A percentile compares a stretch with the other conserved stretches of the same genome.
Evolutionary conservation across 176 grass and related monocot genomes (phyloP).

Genomic region (Bromus sterilis): DNA sequence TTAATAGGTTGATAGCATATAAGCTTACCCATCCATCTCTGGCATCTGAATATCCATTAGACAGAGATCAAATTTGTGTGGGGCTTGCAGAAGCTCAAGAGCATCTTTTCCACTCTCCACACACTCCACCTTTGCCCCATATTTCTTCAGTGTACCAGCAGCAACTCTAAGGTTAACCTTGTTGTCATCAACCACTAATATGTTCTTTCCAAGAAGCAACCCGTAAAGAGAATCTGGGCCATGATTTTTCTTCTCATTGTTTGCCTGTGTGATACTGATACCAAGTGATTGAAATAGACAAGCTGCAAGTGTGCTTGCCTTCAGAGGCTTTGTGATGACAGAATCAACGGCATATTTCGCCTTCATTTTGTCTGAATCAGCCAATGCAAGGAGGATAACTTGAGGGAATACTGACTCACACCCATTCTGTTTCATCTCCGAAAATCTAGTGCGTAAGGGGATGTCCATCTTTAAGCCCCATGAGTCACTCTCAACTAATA

Average conservation of each 20-base stretch:
- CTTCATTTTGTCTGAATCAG: slow-evolving; percentile 42
- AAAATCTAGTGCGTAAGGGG: slow-evolving; percentile 44
- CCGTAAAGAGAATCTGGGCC: slow-evolving; percentile 43
- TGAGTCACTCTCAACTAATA: slow-evolving; percentile 83
- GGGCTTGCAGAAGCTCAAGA: slow-evolving; percentile 66
- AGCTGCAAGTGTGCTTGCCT: slow-evolving; percentile 72
- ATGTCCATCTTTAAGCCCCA: slow-evolving; percentile 41
- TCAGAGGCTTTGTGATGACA: slow-evolving; percentile 79
- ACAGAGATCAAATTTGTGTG: slow-evolving; percentile 88
- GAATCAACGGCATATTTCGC: slow-evolving; percentile 46
- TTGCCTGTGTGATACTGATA: slow-evolving; percentile 54
- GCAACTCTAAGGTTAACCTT: slow-evolving; percentile 95
- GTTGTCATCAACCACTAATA: slow-evolving; percentile 98
- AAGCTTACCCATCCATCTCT: slow-evolving; percentile 96
- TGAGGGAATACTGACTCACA: slow-evolving; percentile 20
- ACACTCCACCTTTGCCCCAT: slow-evolving; percentile 77
- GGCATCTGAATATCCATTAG: slow-evolving; percentile 99
- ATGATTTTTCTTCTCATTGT: slow-evolving; percentile 46
- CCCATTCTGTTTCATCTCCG: slow-evolving; percentile 45
- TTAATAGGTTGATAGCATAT: background rate
- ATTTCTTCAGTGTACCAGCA: slow-evolving; percentile 83
- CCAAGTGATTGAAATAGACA: slow-evolving; percentile 82
- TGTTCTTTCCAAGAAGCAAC: slow-evolving; percentile 72
- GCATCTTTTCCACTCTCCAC: slow-evolving; percentile 92
- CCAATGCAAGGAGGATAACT: slow-evolving; percentile 61